Base-by-base conservation (phyloP, 495 filamentous ascomycete species). In the Peziza echinospora region DNA sequence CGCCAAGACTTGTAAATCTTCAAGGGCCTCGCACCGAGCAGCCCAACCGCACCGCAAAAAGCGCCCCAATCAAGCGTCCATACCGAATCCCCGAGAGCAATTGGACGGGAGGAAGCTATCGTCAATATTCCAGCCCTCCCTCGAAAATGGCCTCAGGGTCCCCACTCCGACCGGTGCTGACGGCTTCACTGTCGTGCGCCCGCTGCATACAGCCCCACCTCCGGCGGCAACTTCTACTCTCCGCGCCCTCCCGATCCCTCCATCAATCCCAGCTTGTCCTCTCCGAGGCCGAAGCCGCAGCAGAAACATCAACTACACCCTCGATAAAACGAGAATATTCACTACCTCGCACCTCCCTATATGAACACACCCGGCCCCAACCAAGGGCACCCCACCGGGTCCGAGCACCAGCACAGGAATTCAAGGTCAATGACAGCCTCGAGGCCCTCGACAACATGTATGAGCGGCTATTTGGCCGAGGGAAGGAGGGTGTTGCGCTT, bases 351-450 rank as follows among this genome's bases (percentile, higher is more conserved):
- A 37, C 30, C 4, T 13, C 13, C 13, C 2, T 37, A 13, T 37
- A 37, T 37, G 30, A 37, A 1, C 19, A 37, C 19, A 37, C 59
- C 55, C 19, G 45, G 47, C 13, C n/a, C 39, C n/a, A 47, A 52
- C 24, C 41, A 5, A 13, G 41, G 22, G 41, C 41, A 19, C 41
- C 44, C 49, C 54, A 8, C 45, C 45, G 37, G 58, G 55, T 5
- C 59, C 56, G 22, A 26, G 19, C 46, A 16, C 46, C 60, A 21
- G 58, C 65, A 21, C 67, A 65, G 17, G 51, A 62, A 9, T 91
- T 72, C 67, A 52, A 57, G 26, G 74, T 81, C 61, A 96, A 99
- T 62, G 66, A 75, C 4, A 73, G 87, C 53, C 81, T 79, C 11
- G 63, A 63, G 44, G 63, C 67, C 47, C 64, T 99, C 34, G 80